These are phyloP conservation scores for Coemansia asiatica DNA, from an alignment of 192 early-diverging fungal genomes.

Conservation along the genomic window DNA sequence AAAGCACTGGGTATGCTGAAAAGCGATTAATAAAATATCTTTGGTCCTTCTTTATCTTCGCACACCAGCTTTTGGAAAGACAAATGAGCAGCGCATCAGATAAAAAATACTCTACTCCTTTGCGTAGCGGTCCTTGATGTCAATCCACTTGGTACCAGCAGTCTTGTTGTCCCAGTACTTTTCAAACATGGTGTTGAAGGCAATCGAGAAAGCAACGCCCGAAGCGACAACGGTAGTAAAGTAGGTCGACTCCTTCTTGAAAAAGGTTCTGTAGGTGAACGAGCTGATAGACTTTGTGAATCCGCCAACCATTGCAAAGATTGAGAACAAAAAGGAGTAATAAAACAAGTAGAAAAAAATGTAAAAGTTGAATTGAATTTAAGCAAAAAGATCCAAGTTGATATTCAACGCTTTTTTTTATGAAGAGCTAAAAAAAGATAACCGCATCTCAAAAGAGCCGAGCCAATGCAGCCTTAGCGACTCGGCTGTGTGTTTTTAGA, in stretches of 20 bases:
- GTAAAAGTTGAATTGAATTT: slow-evolving; percentile 7
- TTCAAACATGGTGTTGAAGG: slow-evolving; percentile 49
- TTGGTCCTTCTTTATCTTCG: too few species aligned
- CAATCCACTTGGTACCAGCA: slow-evolving; percentile 53
- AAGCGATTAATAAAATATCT: too few species aligned
- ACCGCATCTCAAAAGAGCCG: too few species aligned
- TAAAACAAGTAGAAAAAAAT: slow-evolving; percentile 1
- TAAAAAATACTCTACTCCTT: slow-evolving; percentile 30
- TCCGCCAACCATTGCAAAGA: slow-evolving; percentile 38
- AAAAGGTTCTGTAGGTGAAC: slow-evolving; percentile 46
- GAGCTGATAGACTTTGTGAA: slow-evolving; percentile 45
- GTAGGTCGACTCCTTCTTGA: slow-evolving; percentile 57
- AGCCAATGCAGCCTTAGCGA: too few species aligned
- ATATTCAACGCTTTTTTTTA: neutral
- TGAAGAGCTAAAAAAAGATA: neutral
- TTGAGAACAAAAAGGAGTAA: neutral
- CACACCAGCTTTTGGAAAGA: too few species aligned
- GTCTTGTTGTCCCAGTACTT: slow-evolving; percentile 54
- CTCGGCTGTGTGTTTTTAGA: too few species aligned
- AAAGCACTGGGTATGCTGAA: too few species aligned
- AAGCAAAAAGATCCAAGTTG: neutral
- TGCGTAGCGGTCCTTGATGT: slow-evolving; percentile 49
- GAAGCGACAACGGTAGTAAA: slow-evolving; percentile 43
- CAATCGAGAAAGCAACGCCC: slow-evolving; percentile 40
- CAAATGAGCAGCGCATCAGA: too few species aligned